These are phyloP conservation scores for Mucor indicus DNA, from an alignment of 371 early-diverging fungal genomes.

Conservation along the genomic window DNA sequence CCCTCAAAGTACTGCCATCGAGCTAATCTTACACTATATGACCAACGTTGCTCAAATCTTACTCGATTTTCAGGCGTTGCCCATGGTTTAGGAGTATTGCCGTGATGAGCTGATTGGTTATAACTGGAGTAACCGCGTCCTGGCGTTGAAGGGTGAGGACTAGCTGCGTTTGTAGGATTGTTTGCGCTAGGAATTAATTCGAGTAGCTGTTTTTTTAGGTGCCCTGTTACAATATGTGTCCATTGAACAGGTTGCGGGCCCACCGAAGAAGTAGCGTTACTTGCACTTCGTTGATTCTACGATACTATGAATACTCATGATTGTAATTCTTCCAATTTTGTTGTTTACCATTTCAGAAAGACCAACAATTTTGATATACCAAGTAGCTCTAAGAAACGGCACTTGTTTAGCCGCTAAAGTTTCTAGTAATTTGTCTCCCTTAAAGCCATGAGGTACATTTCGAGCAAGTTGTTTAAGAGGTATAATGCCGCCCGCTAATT, in stretches of 20 bases:
- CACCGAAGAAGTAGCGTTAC: slow-evolving; percentile 22
- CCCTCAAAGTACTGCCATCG: slow-evolving; percentile 75
- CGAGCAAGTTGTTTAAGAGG: slow-evolving; percentile 57
- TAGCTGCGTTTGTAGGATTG: slow-evolving; percentile 13
- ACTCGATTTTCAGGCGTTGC: slow-evolving; percentile 48
- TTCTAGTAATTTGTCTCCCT: slow-evolving; percentile 65
- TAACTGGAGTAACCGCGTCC: slow-evolving; percentile 23
- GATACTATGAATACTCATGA: not conserved
- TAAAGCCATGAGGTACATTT: slow-evolving; percentile 65
- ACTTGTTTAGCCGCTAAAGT: slow-evolving; percentile 57
- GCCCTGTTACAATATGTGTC: slow-evolving; percentile 33
- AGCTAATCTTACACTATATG: slow-evolving; percentile 60
- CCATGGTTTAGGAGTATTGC: slow-evolving; percentile 45
- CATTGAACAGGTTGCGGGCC: slow-evolving; percentile 30
- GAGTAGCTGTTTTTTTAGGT: slow-evolving; percentile 41
- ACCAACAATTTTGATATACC: slow-evolving; percentile 73
- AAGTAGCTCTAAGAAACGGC: slow-evolving; percentile 69
- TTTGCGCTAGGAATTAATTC: slow-evolving; percentile 39
- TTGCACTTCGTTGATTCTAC: slow-evolving; percentile 37
- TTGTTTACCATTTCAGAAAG: slow-evolving; percentile 55
- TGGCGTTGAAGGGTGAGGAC: slow-evolving; percentile 22
- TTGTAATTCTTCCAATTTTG: not conserved
- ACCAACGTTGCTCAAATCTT: slow-evolving; percentile 60
- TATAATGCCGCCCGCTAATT: slow-evolving; percentile 49
- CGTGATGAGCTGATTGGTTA: slow-evolving; percentile 24